Evolutionary conservation across 177 flowering plant species (phyloP).

Genomic region (Telopea speciosissima): DNA sequence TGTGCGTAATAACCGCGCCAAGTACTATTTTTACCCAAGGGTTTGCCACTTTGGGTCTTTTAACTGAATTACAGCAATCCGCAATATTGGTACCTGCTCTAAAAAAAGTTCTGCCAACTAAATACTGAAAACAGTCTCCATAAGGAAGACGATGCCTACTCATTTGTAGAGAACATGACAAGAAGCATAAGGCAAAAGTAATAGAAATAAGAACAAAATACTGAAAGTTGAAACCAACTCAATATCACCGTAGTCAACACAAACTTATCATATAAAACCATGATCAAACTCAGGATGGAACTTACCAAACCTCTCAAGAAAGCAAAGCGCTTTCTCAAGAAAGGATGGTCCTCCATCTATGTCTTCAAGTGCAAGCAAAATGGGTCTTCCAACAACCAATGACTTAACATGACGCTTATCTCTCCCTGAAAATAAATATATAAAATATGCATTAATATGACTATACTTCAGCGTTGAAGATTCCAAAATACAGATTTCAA

Average conservation of each 20-base stretch:
- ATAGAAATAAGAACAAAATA: background rate
- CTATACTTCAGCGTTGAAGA: background rate
- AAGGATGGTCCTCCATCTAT: constrained; percentile 98
- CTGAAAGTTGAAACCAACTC: background rate
- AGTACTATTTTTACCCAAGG: too few relatives aligned
- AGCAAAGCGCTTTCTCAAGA: constrained; percentile 93
- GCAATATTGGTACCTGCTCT: too few relatives aligned
- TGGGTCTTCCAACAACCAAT: constrained; percentile 94
- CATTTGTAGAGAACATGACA: background rate
- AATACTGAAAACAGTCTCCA: background rate
- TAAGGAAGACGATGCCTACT: background rate
- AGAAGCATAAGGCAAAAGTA: constrained; percentile 1
- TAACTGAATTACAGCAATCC: too few relatives aligned
- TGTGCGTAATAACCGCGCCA: too few relatives aligned
- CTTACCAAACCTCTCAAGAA: constrained; percentile 86
- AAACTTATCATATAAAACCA: background rate
- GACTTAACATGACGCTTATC: constrained; percentile 89
- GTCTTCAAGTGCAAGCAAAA: constrained; percentile 98
- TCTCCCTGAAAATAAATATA: constrained; percentile 60
- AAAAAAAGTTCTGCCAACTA: too few relatives aligned
- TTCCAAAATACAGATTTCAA: background rate
- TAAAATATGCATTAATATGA: background rate
- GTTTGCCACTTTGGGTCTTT: too few relatives aligned
- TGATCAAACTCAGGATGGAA: background rate
- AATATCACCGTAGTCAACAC: background rate